These are phyloP conservation scores for Scalesia atractyloides DNA, from an alignment of 129 eudicot genomes.

Conservation along the genomic window DNA sequence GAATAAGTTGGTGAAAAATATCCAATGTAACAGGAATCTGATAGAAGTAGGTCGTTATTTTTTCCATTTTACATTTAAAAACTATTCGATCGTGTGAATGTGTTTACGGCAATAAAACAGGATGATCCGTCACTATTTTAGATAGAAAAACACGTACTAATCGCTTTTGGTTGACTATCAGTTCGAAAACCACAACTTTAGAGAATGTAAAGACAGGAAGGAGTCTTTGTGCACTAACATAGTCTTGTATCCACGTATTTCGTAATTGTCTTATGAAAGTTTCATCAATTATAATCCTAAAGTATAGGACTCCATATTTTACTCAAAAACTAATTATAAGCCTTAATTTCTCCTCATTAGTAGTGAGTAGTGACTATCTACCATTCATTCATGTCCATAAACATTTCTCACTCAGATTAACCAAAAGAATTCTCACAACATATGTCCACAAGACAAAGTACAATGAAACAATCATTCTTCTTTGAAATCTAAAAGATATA, in stretches of 20 bases:
- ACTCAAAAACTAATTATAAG: constrained; percentile 34
- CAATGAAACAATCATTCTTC: constrained; percentile 12
- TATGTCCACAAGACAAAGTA: constrained; percentile 17
- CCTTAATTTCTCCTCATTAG: constrained; percentile 25
- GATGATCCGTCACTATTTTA: not conserved
- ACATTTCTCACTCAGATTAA: constrained; percentile 20
- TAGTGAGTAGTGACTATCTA: constrained; percentile 12
- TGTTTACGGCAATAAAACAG: not conserved
- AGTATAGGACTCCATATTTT: constrained; percentile 30
- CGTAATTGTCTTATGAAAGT: constrained; percentile 22
- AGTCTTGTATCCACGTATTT: constrained; percentile 13
- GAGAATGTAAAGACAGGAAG: constrained; percentile 17
- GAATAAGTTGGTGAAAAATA: no score
- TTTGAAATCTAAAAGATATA: constrained; percentile 13
- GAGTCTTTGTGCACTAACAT: constrained; percentile 13
- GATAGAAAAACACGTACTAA: not conserved
- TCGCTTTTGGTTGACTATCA: not conserved
- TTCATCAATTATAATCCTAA: constrained; percentile 14
- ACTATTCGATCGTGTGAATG: not conserved
- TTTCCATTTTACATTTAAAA: not conserved
- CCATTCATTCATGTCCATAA: constrained; percentile 35
- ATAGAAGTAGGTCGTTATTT: not conserved
- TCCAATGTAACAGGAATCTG: no score
- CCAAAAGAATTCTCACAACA: constrained; percentile 15
- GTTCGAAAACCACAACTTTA: constrained; percentile 14